Evolutionary conservation across 192 early-diverging fungal species (phyloP), one percentile per base, ranked within the genome.

Genomic region (Linnemannia exigua): DNA sequence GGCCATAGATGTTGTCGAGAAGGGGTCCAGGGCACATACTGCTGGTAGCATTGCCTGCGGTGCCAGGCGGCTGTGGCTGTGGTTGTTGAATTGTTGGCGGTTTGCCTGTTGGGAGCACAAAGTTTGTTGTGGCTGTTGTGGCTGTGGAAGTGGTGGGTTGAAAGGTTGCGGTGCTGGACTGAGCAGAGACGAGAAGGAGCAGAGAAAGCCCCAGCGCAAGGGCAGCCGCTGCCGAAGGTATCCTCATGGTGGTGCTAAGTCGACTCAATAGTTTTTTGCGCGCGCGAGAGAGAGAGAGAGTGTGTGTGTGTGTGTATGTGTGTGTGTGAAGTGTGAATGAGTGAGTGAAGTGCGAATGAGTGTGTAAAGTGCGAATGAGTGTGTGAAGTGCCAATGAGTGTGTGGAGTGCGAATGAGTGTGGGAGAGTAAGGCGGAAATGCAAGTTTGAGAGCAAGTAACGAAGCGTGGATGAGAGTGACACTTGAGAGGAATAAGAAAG

Each of bases 1-100:
- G 84, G 48, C 70, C 70, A 15, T n/a, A 22, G 4, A 22, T 67
- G 63, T 86, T 86, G 28, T 68, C 54, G 50, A 86, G 79, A 20
- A 86, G 50, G 19, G 78, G 78, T 50, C 84, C 79, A 17, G 78
- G 78, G 41, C 84, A 79, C 2, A 31, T 2, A 2, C 1, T 8
- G 15, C 67, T 41, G 22, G 75, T 77, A 37, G 75, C 15, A 33
- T 77, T 77, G 35, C 75, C 48, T 50, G 67, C 16, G 44, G 52
- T 51, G 20, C 20, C 20, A 44, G 58, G 72, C 19, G 70, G 36
- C 63, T 46, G 44, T 63, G 19, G 22, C 37, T 16, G 3, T 52
- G 70, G 54, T 1, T 36, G 54, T 31, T 36, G 44, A 31, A 28
- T 36, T 58, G 47, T 17, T 19, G 37, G 47, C 22, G 73, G 73